Base-by-base conservation (phyloP, 225 moss, liverwort and hornwort genomes). In the Polytrichum formosum region DNA sequence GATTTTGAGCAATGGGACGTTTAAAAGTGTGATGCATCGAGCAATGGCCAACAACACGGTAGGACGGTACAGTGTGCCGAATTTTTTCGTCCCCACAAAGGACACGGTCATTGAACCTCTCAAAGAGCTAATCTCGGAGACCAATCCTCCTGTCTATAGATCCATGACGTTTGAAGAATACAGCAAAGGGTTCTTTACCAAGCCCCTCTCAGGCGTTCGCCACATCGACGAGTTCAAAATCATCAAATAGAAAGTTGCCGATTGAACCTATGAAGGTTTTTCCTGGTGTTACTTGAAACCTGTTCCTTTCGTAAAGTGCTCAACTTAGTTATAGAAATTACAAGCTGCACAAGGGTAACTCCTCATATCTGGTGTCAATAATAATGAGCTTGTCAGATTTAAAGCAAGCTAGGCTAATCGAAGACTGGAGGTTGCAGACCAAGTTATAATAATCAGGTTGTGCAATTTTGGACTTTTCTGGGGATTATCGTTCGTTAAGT, bases 1-100 rank as follows among this genome's bases (percentile, higher is more conserved):
- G 89, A 80, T 87, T 21, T 56, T 89, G 22, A 87, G 82, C 76
- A 93, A 91, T 13, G 79, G 83, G 7, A 87, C 74, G 67, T 89
- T 78, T 67, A 85, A 77, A 70, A 91, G 93, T 70, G 85, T 89
- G 59, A 75, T 89, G 82, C 89, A 93, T 56, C 83, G 87, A 54
- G 89, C 80, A 23, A 64, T 79, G 28, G 79, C 78, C 60, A 81
- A 89, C 67, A 26, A 64, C 1, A 62, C 28, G 2, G 68, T 59
- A 37, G 83, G 85, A 22, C 77, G 85, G 19, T 61, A 84, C 6
- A 87, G 85, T 37, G 65, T 91, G 6, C 83, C 87, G 10, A 82
- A 76, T 63, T 91, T 91, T 46, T 67, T 80, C n/a, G 46, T 83
- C 18, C 85, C 85, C 20, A 54, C 16, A 5, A 21, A 63, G 1